A percentile compares a stretch with the other conserved stretches of the same genome.
phyloP scores from a whole-genome alignment of 2,329 filamentous ascomycete genomes.

The Paecilomyces niveus region DNA sequence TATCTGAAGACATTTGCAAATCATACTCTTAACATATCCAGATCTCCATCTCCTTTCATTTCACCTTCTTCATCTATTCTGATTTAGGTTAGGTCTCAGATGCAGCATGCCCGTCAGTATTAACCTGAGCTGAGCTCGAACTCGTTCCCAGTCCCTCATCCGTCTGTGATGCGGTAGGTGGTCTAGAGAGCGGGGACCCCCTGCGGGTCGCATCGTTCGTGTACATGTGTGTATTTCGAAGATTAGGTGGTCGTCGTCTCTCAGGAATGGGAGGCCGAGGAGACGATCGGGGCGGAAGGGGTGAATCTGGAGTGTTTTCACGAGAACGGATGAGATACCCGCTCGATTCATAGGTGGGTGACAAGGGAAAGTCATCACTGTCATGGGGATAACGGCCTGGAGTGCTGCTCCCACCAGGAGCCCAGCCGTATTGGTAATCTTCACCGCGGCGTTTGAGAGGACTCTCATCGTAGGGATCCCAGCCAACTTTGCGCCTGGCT shows the following conservation, averaged over 20 bases:
- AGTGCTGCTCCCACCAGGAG: constrained; percentile 15
- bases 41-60: neutral
- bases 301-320: constrained; percentile 26
- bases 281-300: constrained; percentile 9
- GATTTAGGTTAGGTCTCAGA: neutral
- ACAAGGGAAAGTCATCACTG: constrained; percentile 16
- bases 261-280: constrained; percentile 14
- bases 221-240: constrained; percentile 10
- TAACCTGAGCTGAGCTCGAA: constrained; percentile 8
- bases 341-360: constrained; percentile 16
- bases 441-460: constrained; percentile 60
- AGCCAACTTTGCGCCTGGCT: constrained; percentile 57
- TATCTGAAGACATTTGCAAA: no score
- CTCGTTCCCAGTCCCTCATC: constrained; percentile 26
- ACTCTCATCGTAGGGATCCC: constrained; percentile 66
- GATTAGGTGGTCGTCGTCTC: constrained; percentile 2
- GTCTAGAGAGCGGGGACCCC: constrained; percentile 28
- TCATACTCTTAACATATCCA: no score
- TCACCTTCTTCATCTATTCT: neutral
- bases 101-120: neutral
- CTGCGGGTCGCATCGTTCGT: constrained; percentile 7
- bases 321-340: constrained; percentile 23
- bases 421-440: constrained; percentile 51
- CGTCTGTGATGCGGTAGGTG: constrained; percentile 17
- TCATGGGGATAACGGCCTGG: constrained; percentile 13